These are phyloP conservation scores for Fusarium sp. DNA, from an alignment of 2,329 filamentous ascomycete species.

Conservation along the genomic window DNA sequence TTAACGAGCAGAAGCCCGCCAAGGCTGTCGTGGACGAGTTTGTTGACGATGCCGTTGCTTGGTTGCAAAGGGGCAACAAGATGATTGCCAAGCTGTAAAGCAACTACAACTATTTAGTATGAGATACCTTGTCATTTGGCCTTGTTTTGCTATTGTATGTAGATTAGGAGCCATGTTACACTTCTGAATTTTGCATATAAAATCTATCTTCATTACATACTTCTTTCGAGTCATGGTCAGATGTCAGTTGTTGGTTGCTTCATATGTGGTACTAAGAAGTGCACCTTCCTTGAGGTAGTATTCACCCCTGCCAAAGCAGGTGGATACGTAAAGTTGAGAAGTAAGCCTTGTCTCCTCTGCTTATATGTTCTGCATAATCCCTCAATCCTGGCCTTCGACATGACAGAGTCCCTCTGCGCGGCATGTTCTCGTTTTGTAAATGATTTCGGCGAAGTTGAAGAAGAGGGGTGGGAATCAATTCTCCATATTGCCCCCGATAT, in stretches of 20 bases:
- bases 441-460: neutral
- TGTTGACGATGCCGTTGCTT: slow-evolving; percentile 80
- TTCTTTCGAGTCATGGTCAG: neutral
- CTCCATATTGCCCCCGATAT: neutral
- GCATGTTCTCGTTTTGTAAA: neutral
- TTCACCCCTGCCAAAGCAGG: neutral
- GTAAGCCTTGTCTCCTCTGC: neutral
- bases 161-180: slow-evolving; percentile 36
- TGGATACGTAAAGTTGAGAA: neutral
- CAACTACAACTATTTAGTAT: slow-evolving; percentile 1
- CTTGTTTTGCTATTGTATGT: slow-evolving; percentile 34
- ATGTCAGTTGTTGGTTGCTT: neutral
- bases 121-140: slow-evolving; percentile 18
- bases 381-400: neutral
- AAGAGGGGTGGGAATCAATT: neutral
- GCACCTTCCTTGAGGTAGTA: neutral
- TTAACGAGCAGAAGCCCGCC: slow-evolving; percentile 91
- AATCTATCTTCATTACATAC: neutral
- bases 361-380: neutral
- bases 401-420: neutral
- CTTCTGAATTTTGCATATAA: neutral
- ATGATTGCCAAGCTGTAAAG: slow-evolving; percentile 76
- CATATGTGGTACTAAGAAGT: neutral
- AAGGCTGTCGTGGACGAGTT: slow-evolving; percentile 96
- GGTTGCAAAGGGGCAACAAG: slow-evolving; percentile 75